Evolutionary conservation across 78 protist genomes (phyloP).

Genomic region (Tieghemostelium lacteum): DNA sequence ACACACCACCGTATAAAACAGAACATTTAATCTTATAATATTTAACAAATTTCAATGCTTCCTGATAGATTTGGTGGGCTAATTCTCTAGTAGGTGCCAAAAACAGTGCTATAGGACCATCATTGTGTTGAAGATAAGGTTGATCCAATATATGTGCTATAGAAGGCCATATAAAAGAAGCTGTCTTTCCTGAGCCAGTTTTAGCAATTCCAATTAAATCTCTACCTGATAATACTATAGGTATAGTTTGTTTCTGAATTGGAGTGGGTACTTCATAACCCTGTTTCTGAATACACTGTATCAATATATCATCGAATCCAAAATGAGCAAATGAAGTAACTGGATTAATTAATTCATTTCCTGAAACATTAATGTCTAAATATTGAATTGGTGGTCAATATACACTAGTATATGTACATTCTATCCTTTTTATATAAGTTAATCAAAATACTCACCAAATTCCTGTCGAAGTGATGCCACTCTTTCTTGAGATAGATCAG

Average conservation of each 20-base stretch:
- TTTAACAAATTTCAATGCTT: conserved; percentile 34
- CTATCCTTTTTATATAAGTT: not conserved
- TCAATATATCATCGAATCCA: conserved; percentile 38
- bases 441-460: not conserved
- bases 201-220: conserved; percentile 96
- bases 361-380: conserved; percentile 35
- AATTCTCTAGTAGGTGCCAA: conserved; percentile 93
- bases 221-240: conserved; percentile 86
- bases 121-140: conserved; percentile 57
- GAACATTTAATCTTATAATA: conserved; percentile 69
- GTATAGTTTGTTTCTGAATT: conserved; percentile 90
- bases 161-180: conserved; percentile 85
- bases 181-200: conserved; percentile 90
- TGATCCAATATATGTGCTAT: conserved; percentile 79
- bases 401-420: too few species aligned
- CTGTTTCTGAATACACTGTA: conserved; percentile 41
- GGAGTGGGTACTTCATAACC: conserved; percentile 87
- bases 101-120: conserved; percentile 90
- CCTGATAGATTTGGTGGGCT: conserved; percentile 83
- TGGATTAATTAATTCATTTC: conserved; percentile 52
- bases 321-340: conserved; percentile 69
- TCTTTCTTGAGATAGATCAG: conserved; percentile 1
- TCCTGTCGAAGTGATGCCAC: conserved; percentile 50
- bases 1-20: conserved; percentile 87
- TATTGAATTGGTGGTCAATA: not conserved